phyloP scores from a whole-genome alignment of 192 early-diverging fungal genomes.

The Glomus cerebriforme region DNA sequence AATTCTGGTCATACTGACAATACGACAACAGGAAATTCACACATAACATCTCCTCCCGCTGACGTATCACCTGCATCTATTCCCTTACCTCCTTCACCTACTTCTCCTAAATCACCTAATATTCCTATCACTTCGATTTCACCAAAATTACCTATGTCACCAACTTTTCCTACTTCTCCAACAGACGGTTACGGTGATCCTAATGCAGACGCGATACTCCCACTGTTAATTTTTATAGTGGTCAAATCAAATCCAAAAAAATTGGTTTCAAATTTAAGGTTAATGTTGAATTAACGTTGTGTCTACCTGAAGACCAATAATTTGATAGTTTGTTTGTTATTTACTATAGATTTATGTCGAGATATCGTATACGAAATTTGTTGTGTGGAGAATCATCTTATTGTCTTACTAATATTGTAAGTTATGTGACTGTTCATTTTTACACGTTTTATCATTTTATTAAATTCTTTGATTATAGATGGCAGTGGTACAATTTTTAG shows the following conservation, averaged over 20 bases:
- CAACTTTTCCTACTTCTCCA: neutral
- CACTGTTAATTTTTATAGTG: constrained; percentile 65
- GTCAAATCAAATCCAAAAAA: constrained; percentile 65
- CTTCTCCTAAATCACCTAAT: neutral
- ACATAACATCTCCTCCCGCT: neutral
- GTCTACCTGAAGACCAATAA: neutral
- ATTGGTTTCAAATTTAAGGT: constrained; percentile 64
- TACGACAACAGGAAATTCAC: neutral
- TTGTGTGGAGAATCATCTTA: constrained; percentile 43
- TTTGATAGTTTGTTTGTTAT: neutral
- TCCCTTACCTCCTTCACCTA: neutral
- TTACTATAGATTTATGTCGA: constrained; percentile 36
- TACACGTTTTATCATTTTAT: neutral
- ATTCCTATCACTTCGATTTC: neutral
- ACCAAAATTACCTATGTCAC: neutral
- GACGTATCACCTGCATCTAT: neutral
- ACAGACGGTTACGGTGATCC: neutral
- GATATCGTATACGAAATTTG: constrained; percentile 35
- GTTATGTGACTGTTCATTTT: neutral
- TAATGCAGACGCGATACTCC: constrained; percentile 62
- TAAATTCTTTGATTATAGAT: constrained; percentile 27
- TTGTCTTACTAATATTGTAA: constrained; percentile 50
- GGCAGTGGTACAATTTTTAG: constrained; percentile 43
- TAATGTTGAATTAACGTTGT: neutral
- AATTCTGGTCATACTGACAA: neutral